Conservation (phyloP, 2,329 filamentous ascomycete genomes). For the Fusarium proliferatum region DNA sequence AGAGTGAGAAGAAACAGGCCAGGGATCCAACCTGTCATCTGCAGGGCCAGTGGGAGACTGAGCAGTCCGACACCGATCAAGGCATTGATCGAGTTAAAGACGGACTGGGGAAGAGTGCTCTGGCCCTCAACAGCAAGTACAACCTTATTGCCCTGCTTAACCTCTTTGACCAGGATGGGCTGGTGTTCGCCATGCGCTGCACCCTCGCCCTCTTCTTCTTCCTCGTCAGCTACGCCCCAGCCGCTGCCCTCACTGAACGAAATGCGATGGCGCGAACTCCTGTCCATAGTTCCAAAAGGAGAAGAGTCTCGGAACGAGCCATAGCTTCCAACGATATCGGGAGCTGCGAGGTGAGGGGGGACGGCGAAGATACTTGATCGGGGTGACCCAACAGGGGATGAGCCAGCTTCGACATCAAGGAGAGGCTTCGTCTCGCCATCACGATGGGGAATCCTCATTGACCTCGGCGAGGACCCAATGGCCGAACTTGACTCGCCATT, state of each 20-base stretch:
- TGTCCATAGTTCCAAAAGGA: conserved; percentile 65
- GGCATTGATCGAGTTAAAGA: conserved; percentile 97
- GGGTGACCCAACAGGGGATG: conserved; percentile 44
- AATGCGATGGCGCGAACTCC: conserved; percentile 50
- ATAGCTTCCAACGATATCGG: conserved; percentile 79
- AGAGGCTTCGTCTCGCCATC: conserved; percentile 62
- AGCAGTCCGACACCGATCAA: conserved; percentile 91
- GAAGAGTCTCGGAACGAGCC: conserved; percentile 59
- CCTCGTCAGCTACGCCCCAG: conserved; percentile 52
- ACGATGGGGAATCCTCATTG: conserved; percentile 44
- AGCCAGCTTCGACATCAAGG: conserved; percentile 56
- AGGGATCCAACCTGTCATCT: conserved; percentile 88
- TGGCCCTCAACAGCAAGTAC: conserved; percentile 89
- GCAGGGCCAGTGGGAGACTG: conserved; percentile 87
- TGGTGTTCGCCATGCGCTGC: conserved; percentile 69
- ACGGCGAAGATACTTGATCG: conserved; percentile 64
- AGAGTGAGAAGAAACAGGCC: conserved; percentile 80
- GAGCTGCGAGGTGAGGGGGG: conserved; percentile 71
- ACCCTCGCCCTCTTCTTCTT: conserved; percentile 43
- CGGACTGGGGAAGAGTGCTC: conserved; percentile 93
- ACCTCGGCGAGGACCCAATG: conserved; percentile 24
- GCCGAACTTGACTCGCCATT: conserved; percentile 41
- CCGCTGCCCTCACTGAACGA: conserved; percentile 59
- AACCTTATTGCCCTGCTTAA: conserved; percentile 88
- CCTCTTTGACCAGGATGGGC: conserved; percentile 86